Conservation (phyloP, 2,329 filamentous ascomycete species). For the Fusarium sp. region DNA sequence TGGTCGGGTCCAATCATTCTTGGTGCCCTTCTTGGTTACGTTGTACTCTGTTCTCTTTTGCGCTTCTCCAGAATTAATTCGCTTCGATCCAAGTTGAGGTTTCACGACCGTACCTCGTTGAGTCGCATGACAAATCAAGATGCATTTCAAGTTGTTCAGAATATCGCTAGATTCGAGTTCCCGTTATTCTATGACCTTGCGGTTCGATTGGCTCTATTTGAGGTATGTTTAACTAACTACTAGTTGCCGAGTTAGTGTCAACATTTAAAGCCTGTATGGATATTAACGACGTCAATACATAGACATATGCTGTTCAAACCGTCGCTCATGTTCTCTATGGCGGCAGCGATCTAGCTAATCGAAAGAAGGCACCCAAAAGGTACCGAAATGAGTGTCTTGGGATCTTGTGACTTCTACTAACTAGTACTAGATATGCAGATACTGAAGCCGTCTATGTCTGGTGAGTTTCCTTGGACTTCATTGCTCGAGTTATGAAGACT, state of each 20-base stretch:
- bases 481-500: background rate
- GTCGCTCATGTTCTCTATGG: conserved; percentile 51
- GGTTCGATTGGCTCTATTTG: conserved; percentile 55
- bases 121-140: conserved; percentile 55
- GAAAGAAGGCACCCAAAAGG: conserved; percentile 49
- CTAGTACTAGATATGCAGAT: conserved; percentile 53
- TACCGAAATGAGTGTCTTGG: conserved; percentile 8
- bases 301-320: conserved; percentile 55
- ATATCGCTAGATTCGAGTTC: conserved; percentile 50
- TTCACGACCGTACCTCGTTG: conserved; percentile 50
- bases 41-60: conserved; percentile 48
- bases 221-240: conserved; percentile 38
- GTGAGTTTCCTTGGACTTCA: conserved; percentile 31
- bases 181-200: conserved; percentile 51
- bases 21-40: conserved; percentile 45
- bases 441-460: conserved; percentile 52
- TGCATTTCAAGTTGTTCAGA: conserved; percentile 56
- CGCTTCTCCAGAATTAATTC: conserved; percentile 50
- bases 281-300: background rate
- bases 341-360: conserved; percentile 50
- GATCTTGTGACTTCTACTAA: background rate
- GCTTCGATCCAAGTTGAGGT: conserved; percentile 47
- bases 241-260: background rate
- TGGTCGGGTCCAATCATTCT: conserved; percentile 28
- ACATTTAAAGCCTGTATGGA: background rate